Conservation (phyloP, 257 asterid genomes). For the Linaria vulgaris region DNA sequence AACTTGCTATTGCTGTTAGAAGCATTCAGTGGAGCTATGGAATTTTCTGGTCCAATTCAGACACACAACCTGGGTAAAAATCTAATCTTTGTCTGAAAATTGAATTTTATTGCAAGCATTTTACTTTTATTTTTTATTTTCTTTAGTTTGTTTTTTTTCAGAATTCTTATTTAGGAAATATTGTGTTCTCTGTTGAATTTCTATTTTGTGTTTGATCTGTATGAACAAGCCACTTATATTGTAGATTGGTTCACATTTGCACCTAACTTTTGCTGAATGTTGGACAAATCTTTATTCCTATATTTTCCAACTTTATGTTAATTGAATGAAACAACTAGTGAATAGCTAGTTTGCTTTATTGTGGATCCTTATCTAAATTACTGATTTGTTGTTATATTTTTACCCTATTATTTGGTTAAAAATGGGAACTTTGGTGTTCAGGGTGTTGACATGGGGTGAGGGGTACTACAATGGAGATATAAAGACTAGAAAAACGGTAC, state of each 20-base stretch:
- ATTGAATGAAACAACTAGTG: no score
- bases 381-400: background rate
- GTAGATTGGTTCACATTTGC: conserved; percentile 22
- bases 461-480: conserved; percentile 98
- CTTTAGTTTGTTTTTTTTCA: no score
- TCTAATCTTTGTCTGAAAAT: conserved; percentile 21
- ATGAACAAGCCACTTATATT: background rate
- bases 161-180: background rate
- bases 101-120: no score
- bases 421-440: conserved; percentile 24
- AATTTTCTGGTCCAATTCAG: conserved; percentile 76
- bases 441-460: conserved; percentile 80
- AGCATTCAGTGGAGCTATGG: conserved; percentile 93
- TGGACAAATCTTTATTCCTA: conserved; percentile 10
- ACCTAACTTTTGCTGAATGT: conserved; percentile 16
- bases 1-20: conserved; percentile 76
- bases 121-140: background rate
- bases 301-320: conserved; percentile 10
- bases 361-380: no score
- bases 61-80: conserved; percentile 61
- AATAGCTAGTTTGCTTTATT: no score
- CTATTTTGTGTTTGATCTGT: background rate
- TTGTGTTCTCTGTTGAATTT: conserved; percentile 6
- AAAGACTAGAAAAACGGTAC: conserved; percentile 86
- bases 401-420: background rate